phyloP scores from a whole-genome alignment of 1,284 basidiomycete species.

The Afroboletus lepidellus region DNA sequence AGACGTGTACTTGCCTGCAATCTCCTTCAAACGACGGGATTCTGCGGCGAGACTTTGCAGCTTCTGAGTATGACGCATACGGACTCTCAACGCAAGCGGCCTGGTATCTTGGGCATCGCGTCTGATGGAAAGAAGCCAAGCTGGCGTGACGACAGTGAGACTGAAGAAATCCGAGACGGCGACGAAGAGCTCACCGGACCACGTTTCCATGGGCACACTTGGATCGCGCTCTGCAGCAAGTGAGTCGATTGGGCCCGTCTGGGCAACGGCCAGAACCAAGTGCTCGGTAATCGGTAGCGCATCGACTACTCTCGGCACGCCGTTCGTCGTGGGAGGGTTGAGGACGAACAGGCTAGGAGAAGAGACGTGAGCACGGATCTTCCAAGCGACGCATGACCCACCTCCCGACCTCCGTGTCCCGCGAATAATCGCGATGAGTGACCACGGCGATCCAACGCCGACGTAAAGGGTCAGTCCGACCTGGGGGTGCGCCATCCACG shows the following conservation, averaged over 20 bases:
- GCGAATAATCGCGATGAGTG: conserved; percentile 11
- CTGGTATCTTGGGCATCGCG: conserved; percentile 14
- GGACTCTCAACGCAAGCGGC: conserved; percentile 16
- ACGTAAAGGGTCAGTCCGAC: neutral
- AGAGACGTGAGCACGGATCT: conserved; percentile 6
- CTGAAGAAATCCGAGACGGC: neutral
- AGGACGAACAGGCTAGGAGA: conserved; percentile 21
- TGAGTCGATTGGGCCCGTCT: conserved; percentile 12
- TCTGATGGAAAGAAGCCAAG: conserved; percentile 25
- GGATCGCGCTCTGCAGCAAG: neutral
- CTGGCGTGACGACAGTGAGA: conserved; percentile 16
- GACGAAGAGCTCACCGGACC: conserved; percentile 20
- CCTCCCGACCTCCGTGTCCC: conserved; percentile 25
- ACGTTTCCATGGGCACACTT: conserved; percentile 4
- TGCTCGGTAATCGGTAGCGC: conserved; percentile 26
- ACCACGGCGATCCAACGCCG: conserved; percentile 23
- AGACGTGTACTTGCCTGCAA: conserved; percentile 25
- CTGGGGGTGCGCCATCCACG: neutral
- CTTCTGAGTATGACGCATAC: conserved; percentile 14
- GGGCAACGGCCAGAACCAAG: conserved; percentile 25
- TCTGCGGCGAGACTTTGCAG: conserved; percentile 23
- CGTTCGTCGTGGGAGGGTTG: neutral
- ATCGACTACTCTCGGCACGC: conserved; percentile 8
- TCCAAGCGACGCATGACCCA: conserved; percentile 3
- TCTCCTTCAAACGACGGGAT: conserved; percentile 31